Base-by-base conservation (phyloP, 2,329 filamentous ascomycete genomes). In the Cercospora zeina region DNA sequence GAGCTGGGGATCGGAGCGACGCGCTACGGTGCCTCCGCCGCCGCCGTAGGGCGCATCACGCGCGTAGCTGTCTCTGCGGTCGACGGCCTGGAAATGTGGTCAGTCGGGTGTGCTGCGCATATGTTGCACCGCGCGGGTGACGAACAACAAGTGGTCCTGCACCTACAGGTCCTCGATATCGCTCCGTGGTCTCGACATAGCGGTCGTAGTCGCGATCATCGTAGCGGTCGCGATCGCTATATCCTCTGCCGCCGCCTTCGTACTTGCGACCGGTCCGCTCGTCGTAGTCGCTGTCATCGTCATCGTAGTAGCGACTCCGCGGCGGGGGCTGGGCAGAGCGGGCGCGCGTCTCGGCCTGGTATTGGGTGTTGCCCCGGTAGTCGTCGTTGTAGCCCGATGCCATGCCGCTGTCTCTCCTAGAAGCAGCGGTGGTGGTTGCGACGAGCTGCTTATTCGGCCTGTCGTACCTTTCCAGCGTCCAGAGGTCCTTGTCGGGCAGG, bases 141-240 rank as follows among this genome's bases (percentile, higher is more conserved):
- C 67, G 64, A 64, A 71, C 68, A 59, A 70, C 65, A 42, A 69
- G 64, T 65, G 69, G 67, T 62, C 67, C 68, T 65, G 61, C 39
- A 73, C 70, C 70, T 71, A 74, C 72, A 61, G 67, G 67, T 47
- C 72, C 72, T 19, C 70, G 64, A 57, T 73, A 73, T 36, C 70
- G 54, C 64, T 73, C 71, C 37, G 68, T 71, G 64, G 69, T 68
- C 55, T 72, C 66, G 31, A 70, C 64, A 50, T 72, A 70, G n/a
- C 70, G 70, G 39, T 72, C 69, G 54, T 70, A 70, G 54, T 69
- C 64, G 60, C 65, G 67, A 37, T 59, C 53, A 56, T 63, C 59
- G 34, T 61, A 58, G 21, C 59, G 62, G 51, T 70, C 64, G 42
- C 56, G 56, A 56, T 71, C 69, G 24, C 71, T 68, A 42, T 72